A percentile compares a stretch with the other conserved stretches of the same genome.
These are phyloP conservation scores for Cytospora paraplurivora DNA, from an alignment of 2,329 filamentous ascomycete genomes.

Conservation along the genomic window DNA sequence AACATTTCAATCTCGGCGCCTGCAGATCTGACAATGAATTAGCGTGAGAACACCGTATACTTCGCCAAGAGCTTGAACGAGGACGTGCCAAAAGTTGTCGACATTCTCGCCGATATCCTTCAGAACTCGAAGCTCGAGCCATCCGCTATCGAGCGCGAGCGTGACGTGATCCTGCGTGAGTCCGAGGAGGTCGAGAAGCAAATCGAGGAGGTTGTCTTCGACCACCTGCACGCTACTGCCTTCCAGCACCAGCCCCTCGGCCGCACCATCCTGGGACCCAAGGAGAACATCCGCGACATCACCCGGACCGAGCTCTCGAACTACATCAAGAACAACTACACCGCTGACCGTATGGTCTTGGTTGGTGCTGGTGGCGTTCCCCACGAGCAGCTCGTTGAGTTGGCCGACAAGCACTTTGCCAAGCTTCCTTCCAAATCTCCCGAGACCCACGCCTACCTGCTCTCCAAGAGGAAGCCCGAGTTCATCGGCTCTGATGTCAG, in stretches of 20 bases:
- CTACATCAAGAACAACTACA: conserved; percentile 99
- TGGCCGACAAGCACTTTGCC: conserved; percentile 95
- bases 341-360: conserved; percentile 98
- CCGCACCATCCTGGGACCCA: conserved; percentile 95
- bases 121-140: conserved; percentile 98
- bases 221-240: conserved; percentile 97
- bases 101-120: conserved; percentile 98
- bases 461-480: conserved; percentile 85
- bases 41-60: conserved; percentile 99
- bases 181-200: conserved; percentile 99
- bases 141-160: conserved; percentile 91
- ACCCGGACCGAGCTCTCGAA: conserved; percentile 84
- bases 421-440: conserved; percentile 74
- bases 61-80: conserved; percentile 99
- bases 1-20: conserved; percentile 16
- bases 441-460: conserved; percentile 71
- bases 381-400: conserved; percentile 89
- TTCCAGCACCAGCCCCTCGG: conserved; percentile 96
- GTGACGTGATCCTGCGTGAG: conserved; percentile 97
- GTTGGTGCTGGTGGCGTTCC: conserved; percentile 93
- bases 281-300: conserved; percentile 98
- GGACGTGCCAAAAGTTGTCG: conserved; percentile 93
- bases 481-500: conserved; percentile 97
- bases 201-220: conserved; percentile 98
- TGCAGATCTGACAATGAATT: conserved; percentile 30